phyloP scores from a whole-genome alignment of 257 asterid genomes.

The Salvia rosmarinus region DNA sequence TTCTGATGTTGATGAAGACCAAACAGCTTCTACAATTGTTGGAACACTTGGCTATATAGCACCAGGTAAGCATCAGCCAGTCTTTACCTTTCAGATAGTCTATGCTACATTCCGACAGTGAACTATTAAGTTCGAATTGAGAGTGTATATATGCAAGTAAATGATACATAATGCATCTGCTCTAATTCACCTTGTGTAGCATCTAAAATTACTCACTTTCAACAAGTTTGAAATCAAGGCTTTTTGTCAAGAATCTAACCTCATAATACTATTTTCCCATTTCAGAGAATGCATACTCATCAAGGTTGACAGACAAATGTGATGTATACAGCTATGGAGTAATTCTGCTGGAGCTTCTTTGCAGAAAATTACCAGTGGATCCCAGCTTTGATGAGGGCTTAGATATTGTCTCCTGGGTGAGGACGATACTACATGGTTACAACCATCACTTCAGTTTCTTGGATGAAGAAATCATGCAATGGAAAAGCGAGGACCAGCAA shows the following conservation, averaged over 20 bases:
- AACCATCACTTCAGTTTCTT: constrained; percentile 36
- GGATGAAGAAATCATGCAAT: constrained; percentile 48
- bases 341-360: constrained; percentile 47
- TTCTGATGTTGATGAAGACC: constrained; percentile 41
- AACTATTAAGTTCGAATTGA: not conserved
- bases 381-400: constrained; percentile 54
- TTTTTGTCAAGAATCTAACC: constrained; percentile 22
- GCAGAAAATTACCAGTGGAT: constrained; percentile 56
- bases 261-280: constrained; percentile 11
- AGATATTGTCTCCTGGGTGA: constrained; percentile 52
- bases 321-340: constrained; percentile 55
- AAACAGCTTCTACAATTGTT: constrained; percentile 40
- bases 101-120: not conserved
- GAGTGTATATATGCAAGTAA: not conserved
- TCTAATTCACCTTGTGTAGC: not conserved
- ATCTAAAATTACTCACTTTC: constrained; percentile 15
- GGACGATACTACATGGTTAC: constrained; percentile 28
- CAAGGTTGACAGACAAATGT: constrained; percentile 50
- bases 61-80: constrained; percentile 46
- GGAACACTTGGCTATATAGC: constrained; percentile 63
- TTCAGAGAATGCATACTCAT: constrained; percentile 54
- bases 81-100: constrained; percentile 3
- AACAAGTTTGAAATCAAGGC: not conserved
- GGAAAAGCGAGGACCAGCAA: constrained; percentile 49
- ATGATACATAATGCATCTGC: not conserved